Evolutionary conservation across 2,329 filamentous ascomycete species (phyloP), one percentile per base, ranked within the genome.

Genomic region (Fusarium guadeloupense): DNA sequence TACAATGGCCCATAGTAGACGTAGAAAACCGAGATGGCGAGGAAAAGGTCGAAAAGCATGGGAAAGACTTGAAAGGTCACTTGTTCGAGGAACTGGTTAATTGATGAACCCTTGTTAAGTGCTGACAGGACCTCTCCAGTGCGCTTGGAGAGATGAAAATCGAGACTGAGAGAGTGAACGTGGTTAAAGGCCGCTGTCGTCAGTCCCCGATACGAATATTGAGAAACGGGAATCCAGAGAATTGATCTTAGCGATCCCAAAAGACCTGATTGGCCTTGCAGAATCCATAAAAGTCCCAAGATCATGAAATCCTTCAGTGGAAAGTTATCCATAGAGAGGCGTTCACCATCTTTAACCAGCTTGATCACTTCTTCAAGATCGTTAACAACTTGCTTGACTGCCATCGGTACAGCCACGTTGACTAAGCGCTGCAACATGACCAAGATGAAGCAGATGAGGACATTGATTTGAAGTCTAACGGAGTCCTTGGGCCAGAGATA

Each of bases 171-270:
- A 44, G 90, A 89, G 76, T 99, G 95, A 19, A 99, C 95, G 74
- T 99, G 95, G 77, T 98, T 94, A 73, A 99, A 99, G 10, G 94
- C 92, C 14, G 95, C 93, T 3, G 95, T 95, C 6, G 93, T 97
- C 54, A 99, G 83, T 63, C 95, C 92, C 71, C 92, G 89, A 77
- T 97, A 99, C 1, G 94, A 97, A 75, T 98, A 97, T 75, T 99
- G 95, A 30, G 93, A 92, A 53, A 99, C 93, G 0, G 95, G 94
- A 44, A 99, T 95, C 95, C 95, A 99, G 28, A 99, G 81, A 30
- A 92, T 87, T 19, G 92, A 90, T 62, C 95, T 86, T 28, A 91
- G 70, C 2, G 92, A 94, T 8, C 93, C 93, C 28, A 99, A 83
- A 40, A 98, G 80, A 17, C 95, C 95, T 56, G 94, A 95, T 46